Evolutionary conservation across 495 filamentous ascomycete genomes (phyloP).

Genomic region (Penicillium cataractarum): DNA sequence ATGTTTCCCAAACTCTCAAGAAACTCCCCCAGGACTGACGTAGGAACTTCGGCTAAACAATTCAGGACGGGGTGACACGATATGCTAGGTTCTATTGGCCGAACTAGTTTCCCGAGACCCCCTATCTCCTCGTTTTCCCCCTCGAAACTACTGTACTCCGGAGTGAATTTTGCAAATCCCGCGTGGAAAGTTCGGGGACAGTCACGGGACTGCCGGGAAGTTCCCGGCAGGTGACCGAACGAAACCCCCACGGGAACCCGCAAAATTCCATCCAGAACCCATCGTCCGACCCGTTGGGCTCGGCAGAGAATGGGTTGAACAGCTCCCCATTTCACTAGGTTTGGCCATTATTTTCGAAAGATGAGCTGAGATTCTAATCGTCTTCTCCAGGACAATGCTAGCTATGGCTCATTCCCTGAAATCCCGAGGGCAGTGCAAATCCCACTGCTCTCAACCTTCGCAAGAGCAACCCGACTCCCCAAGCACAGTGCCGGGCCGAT

Average conservation of each 20-base stretch:
- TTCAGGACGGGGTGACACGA: not conserved
- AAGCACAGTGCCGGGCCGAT: constrained; percentile 4
- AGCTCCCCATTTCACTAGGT: not conserved
- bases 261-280: not conserved
- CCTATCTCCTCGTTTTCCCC: not conserved
- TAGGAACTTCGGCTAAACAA: not conserved
- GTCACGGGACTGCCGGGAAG: not conserved
- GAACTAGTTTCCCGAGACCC: not conserved
- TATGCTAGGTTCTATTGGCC: not conserved
- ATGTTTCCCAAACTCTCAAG: not conserved
- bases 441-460: not conserved
- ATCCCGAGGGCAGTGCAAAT: not conserved
- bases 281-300: not conserved
- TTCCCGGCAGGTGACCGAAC: constrained; percentile 13
- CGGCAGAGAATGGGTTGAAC: not conserved
- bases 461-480: not conserved
- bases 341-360: not conserved
- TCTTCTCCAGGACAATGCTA: not conserved
- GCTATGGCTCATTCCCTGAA: not conserved
- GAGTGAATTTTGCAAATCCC: not conserved
- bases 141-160: too few relatives aligned
- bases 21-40: not conserved
- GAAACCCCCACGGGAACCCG: constrained; percentile 14
- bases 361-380: too few relatives aligned
- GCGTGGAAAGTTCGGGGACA: not conserved